These are phyloP conservation scores for Copromyces sp. DNA, from an alignment of 495 filamentous ascomycete genomes.

Conservation along the genomic window DNA sequence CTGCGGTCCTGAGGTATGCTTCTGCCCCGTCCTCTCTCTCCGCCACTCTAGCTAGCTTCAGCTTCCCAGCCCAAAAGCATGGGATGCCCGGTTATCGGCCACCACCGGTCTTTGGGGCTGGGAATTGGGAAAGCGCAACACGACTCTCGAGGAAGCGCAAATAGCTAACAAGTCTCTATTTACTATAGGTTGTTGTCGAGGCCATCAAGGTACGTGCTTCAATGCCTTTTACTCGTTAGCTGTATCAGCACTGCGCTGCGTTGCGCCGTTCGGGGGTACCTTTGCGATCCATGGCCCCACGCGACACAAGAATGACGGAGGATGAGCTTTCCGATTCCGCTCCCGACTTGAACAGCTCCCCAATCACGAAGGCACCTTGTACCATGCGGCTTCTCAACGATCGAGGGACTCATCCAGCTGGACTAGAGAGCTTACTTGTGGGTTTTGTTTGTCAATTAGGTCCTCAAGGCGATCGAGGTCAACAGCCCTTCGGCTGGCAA, in stretches of 20 bases:
- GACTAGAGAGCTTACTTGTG: slow-evolving; percentile 3
- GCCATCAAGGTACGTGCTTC: slow-evolving; percentile 63
- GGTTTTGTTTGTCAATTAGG: slow-evolving; percentile 29
- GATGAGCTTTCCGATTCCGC: background rate
- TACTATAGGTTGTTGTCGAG: slow-evolving; percentile 47
- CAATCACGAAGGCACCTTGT: background rate
- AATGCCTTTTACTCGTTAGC: background rate
- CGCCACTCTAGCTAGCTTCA: background rate
- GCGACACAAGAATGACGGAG: background rate
- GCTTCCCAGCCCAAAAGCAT: background rate
- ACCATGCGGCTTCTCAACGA: background rate
- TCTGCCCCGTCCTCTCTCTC: background rate
- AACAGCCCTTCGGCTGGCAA: slow-evolving; percentile 51
- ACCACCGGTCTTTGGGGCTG: background rate
- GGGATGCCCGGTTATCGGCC: background rate
- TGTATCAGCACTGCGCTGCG: background rate
- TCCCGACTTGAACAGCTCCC: background rate
- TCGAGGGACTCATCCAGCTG: background rate
- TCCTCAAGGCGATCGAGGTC: slow-evolving; percentile 67
- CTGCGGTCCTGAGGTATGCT: slow-evolving; percentile 81
- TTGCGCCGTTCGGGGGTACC: background rate
- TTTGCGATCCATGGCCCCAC: background rate
- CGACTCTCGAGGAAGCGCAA: background rate
- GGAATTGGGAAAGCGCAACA: background rate
- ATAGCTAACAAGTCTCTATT: background rate